Evolutionary conservation across 1,139 yeast species (phyloP), one percentile per base, ranked within the genome.

Genomic region (Pichia sp.): DNA sequence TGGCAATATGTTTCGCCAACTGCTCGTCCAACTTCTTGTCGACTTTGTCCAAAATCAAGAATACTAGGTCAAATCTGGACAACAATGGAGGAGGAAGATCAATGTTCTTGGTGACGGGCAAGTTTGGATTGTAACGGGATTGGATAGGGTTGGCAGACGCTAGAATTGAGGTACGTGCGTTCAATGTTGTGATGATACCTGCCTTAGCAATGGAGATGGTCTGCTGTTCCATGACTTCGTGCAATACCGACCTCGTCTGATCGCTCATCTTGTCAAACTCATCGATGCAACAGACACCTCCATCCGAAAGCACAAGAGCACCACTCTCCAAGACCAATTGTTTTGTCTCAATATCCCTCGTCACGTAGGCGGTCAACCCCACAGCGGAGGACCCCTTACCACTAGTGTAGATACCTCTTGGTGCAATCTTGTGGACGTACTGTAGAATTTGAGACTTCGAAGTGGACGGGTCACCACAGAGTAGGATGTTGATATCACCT

Each of bases 301-400:
- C 99, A 72, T 93, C 99, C 7, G 97, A 90, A 52, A 93, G 77
- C 11, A 93, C 99, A 61, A 93, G 78, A 0, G 99, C 99, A 70
- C 99, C 99, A 68, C 93, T 84, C 69, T 93, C 99, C 57, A 93
- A 77, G 7, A 93, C 99, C 51, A 93, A 75, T 68, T 93, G 99
- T 64, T 83, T 88, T 1, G 98, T 90, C 64, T 93, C 99, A 47
- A 88, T 80, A 70, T 93, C 99, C 67, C 97, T 79, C 8, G 99
- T 92, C 54, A 93, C 86, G 69, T 93, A 93, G 0, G 99, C 99
- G 0, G 99, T 93, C 68, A 93, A 78, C 75, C 99, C 99, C 54
- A 93, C 99, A 0, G 99, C 99, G 29, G 99, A 93, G 0, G 98
- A 90, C 54, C 99, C 99, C 67, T 93, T 93, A 72, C 99, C 99